Conservation (phyloP, 495 filamentous ascomycete species). For the Penicillium fimorum region DNA sequence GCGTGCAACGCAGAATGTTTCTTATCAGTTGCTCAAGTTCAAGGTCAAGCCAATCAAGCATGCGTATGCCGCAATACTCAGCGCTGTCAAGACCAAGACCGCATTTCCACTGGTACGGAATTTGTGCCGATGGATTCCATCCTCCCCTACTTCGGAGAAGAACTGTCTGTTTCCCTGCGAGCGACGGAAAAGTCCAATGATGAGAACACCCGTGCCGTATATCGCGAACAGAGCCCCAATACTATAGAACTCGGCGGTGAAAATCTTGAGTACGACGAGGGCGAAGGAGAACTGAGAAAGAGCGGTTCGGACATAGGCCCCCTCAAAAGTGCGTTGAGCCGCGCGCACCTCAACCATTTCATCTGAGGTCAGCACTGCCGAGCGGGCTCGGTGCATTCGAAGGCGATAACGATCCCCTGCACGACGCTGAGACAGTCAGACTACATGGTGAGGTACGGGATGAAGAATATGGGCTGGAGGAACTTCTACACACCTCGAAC, state of each 20-base stretch:
- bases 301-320: slow-evolving; percentile 92
- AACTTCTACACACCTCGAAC: slow-evolving; percentile 35
- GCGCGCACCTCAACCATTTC: slow-evolving; percentile 94
- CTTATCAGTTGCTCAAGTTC: slow-evolving; percentile 43
- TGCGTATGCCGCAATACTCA: slow-evolving; percentile 80
- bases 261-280: slow-evolving; percentile 92
- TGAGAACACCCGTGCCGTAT: slow-evolving; percentile 81
- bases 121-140: slow-evolving; percentile 66
- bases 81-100: slow-evolving; percentile 75
- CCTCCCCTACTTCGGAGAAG: slow-evolving; percentile 71
- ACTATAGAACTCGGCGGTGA: slow-evolving; percentile 90
- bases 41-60: slow-evolving; percentile 74
- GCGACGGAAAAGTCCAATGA: slow-evolving; percentile 76
- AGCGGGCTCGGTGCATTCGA: slow-evolving; percentile 79
- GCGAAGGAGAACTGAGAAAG: slow-evolving; percentile 93
- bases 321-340: slow-evolving; percentile 94
- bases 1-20: not conserved
- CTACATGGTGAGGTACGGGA: slow-evolving; percentile 1
- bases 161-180: slow-evolving; percentile 92
- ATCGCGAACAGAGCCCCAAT: slow-evolving; percentile 90
- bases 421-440: slow-evolving; percentile 34
- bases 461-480: not conserved
- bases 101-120: slow-evolving; percentile 84
- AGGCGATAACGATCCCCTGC: slow-evolving; percentile 55
- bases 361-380: slow-evolving; percentile 72